phyloP scores from a whole-genome alignment of 208 protist species.

The Leishmania tarentolae region DNA sequence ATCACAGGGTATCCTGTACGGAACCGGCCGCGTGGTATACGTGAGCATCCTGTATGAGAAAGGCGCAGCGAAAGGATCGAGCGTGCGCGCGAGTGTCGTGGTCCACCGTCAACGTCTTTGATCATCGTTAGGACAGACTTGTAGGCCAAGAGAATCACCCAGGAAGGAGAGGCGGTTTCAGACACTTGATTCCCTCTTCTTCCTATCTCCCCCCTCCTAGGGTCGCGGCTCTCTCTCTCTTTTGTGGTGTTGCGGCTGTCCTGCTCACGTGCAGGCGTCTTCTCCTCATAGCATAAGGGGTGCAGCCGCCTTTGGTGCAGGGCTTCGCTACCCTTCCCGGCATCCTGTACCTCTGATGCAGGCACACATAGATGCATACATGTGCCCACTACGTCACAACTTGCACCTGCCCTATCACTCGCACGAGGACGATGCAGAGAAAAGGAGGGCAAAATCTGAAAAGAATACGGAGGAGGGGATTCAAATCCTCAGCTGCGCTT shows the following conservation, averaged over 20 bases:
- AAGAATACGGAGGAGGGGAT: background rate
- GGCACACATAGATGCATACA: background rate
- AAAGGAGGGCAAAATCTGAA: background rate
- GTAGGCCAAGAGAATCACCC: background rate
- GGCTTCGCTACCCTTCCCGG: background rate
- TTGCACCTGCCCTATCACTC: background rate
- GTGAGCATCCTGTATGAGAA: background rate
- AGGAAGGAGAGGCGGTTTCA: background rate
- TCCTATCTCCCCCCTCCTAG: background rate
- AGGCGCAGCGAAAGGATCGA: background rate
- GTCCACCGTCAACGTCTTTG: background rate
- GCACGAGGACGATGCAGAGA: background rate
- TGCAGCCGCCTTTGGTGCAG: background rate
- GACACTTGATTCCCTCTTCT: background rate
- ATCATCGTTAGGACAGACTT: background rate
- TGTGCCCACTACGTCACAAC: background rate
- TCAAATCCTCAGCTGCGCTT: constrained; percentile 1
- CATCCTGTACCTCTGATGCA: background rate
- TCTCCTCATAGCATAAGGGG: background rate
- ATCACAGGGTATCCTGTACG: background rate
- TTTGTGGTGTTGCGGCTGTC: background rate
- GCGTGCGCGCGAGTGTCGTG: background rate
- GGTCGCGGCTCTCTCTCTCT: background rate
- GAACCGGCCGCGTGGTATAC: too few relatives aligned
- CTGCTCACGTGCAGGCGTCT: background rate